phyloP scores from a whole-genome alignment of 2,329 filamentous ascomycete genomes.

The Exophiala xenobiotica region DNA sequence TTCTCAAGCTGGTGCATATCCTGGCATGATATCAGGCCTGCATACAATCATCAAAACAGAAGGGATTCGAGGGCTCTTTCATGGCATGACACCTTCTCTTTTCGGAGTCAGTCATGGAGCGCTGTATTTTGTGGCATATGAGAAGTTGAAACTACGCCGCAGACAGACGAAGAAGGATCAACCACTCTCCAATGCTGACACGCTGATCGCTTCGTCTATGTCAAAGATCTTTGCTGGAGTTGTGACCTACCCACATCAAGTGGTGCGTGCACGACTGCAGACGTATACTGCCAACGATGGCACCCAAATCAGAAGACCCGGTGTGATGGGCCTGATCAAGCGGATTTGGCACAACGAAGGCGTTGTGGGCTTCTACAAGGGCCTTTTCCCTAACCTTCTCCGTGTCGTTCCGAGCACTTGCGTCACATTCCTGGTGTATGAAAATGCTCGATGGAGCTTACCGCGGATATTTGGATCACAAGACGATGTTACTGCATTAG shows the following conservation, averaged over 20 bases:
- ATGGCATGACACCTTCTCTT: conserved; percentile 77
- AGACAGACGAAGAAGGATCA: conserved; percentile 33
- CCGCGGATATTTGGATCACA: conserved; percentile 23
- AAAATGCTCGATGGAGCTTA: conserved; percentile 70
- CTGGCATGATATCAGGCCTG: conserved; percentile 70
- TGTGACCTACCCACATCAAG: conserved; percentile 92
- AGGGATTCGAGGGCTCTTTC: conserved; percentile 79
- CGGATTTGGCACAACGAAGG: conserved; percentile 81
- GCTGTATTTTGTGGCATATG: conserved; percentile 94
- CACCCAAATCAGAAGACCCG: conserved; percentile 31
- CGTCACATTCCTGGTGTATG: conserved; percentile 95
- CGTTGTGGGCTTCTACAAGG: conserved; percentile 82
- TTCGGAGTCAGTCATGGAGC: conserved; percentile 89
- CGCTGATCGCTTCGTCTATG: conserved; percentile 72
- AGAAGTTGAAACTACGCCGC: conserved; percentile 58
- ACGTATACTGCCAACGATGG: conserved; percentile 62
- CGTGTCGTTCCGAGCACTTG: conserved; percentile 91
- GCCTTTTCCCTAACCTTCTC: conserved; percentile 82
- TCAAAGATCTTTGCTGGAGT: conserved; percentile 88
- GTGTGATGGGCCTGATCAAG: conserved; percentile 67
- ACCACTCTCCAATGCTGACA: conserved; percentile 69
- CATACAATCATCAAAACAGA: conserved; percentile 66
- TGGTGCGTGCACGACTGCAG: conserved; percentile 83
- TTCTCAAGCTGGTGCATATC: conserved; percentile 73
- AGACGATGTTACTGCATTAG: conserved; percentile 3